These are phyloP conservation scores for Diaporthe sp. DNA, from an alignment of 2,329 filamentous ascomycete genomes.

Conservation along the genomic window DNA sequence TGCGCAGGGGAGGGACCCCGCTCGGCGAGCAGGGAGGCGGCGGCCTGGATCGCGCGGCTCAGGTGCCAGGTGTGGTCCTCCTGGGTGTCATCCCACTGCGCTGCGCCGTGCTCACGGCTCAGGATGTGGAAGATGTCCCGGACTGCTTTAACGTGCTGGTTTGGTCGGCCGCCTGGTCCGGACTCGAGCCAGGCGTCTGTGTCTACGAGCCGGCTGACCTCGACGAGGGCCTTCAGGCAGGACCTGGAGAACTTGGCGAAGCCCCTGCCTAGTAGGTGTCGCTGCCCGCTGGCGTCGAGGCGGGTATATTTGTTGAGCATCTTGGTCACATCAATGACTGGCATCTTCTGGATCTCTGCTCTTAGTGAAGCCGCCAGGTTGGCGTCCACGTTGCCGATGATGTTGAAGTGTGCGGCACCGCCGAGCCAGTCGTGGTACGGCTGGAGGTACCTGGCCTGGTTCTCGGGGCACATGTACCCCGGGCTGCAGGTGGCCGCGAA, in stretches of 20 bases:
- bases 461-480: background rate
- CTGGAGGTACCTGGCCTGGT: background rate
- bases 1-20: background rate
- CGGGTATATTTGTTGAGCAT: background rate
- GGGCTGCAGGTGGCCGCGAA: background rate
- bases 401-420: background rate
- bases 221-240: background rate
- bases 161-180: background rate
- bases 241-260: background rate
- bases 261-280: background rate
- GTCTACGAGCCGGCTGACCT: background rate
- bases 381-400: background rate
- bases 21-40: background rate
- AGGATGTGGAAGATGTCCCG: constrained; percentile 10
- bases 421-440: background rate
- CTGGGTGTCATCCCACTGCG: background rate
- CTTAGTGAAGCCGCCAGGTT: background rate
- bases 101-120: background rate
- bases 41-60: background rate
- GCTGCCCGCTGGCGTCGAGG: background rate
- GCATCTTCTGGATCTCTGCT: background rate
- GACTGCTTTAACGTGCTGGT: background rate
- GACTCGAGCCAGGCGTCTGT: constrained; percentile 1
- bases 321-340: background rate
- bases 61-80: constrained; percentile 20